A percentile compares a stretch with the other conserved stretches of the same genome.
Conservation (phyloP, 139 green algal genomes). For the Chlorella sp. region DNA sequence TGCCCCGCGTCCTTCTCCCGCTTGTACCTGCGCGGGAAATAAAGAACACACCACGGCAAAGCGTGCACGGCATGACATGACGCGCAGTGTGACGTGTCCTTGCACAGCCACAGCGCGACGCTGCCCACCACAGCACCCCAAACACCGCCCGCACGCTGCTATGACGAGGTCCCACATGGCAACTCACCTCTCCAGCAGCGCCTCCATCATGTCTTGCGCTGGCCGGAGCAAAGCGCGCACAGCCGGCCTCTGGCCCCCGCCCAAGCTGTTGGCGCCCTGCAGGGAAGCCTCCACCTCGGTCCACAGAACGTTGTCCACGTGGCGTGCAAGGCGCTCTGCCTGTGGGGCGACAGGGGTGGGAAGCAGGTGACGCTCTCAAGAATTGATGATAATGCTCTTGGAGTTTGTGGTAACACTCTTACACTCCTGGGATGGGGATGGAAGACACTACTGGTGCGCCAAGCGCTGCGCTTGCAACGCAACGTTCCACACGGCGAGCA, state of each 20-base stretch:
- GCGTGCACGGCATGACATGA: too few species aligned
- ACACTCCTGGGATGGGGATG: not conserved
- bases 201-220: slow-evolving; percentile 9
- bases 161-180: too few species aligned
- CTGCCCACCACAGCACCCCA: too few species aligned
- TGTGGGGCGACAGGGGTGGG: not conserved
- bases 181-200: slow-evolving; percentile 1
- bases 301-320: slow-evolving; percentile 7
- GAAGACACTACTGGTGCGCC: not conserved
- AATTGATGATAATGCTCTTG: not conserved
- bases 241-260: slow-evolving; percentile 3
- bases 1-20: too few species aligned
- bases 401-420: not conserved
- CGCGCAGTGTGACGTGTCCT: too few species aligned
- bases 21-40: too few species aligned
- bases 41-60: too few species aligned
- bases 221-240: slow-evolving; percentile 6
- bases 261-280: slow-evolving; percentile 1
- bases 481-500: not conserved
- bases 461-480: not conserved
- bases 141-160: too few species aligned
- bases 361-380: not conserved
- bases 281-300: slow-evolving; percentile 3
- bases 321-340: slow-evolving; percentile 2
- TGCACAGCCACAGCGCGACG: too few species aligned